Evolutionary conservation across 2,329 filamentous ascomycete genomes (phyloP), one percentile per base, ranked within the genome.

Genomic region (Aspergillus sojae): DNA sequence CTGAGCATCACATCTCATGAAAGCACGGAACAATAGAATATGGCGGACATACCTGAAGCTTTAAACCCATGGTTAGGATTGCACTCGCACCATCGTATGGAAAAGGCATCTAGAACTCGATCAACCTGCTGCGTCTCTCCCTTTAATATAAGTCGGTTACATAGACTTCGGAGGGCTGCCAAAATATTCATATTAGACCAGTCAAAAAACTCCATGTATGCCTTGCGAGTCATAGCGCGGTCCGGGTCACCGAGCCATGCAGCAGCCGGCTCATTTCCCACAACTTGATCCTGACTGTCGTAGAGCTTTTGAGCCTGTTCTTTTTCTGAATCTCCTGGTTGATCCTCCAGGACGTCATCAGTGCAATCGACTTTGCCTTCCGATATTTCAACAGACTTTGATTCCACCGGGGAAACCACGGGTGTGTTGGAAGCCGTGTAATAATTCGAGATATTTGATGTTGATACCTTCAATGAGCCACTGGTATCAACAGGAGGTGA

Each of bases 81-180:
- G 83, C 94, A 97, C 69, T 91, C 87, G 76, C 93, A 97, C 95
- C 95, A 99, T 65, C 94, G 85, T 67, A 88, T 89, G 3, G 95
- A 92, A 71, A 98, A 94, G 23, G 91, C 90, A 71, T 96, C 92
- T 67, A 99, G 81, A 63, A 99, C 94, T 39, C 95, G 91, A 76
- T 99, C 95, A 23, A 99, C 92, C 77, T 99, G 94, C 78, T 99
- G 95, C 3, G 94, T 96, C 79, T 99, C 95, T 46, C 92, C 95
- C 69, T 92, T 91, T 62, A 99, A 84, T 5, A 95, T 85, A 28
- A 98, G 83, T 36, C 92, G 90, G 59, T 87, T 87, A 76, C 95
- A 99, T 30, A 99, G 84, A 64, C 89, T 87, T 30, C 95, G 89
- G 67, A 98, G 83, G 9, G 92, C 88, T 43, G 85, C 84, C 19